Base-by-base conservation (phyloP, 352 stramenopile genomes). In the Globisporangium lucens region DNA sequence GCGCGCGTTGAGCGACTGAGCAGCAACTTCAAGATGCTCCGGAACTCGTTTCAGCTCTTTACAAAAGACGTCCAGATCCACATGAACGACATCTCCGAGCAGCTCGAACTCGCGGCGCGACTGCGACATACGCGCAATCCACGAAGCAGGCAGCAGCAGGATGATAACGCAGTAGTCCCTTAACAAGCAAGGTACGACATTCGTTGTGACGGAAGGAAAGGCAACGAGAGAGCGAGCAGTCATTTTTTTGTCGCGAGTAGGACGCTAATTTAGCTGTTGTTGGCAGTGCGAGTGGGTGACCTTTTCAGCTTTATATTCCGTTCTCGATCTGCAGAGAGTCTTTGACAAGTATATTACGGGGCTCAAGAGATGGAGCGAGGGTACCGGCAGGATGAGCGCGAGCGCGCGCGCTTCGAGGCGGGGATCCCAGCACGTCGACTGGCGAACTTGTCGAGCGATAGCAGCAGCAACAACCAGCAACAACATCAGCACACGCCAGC, bases 11-110 rank as follows among this genome's bases (percentile, higher is more conserved):
- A 85, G 30, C 69, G 49, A 0, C 47, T 91, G 38, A 69, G 70
- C 49, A 62, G 63, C 4, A 77, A 75, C 15, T 59, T 91, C 33
- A 79, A 83, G 52, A 71, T 55, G 33, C 79, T 91, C 43, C 79
- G 78, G 20, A 69, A 61, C 12, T 91, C 83, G 2, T 91, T 91
- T 52, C 69, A 80, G 52, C 49, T 89, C 9, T 89, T 89, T 62
- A 89, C 77, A 1, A 58, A 63, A 3, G 79, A 89, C 17, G 67
- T 87, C 2, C 75, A 88, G 58, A 63, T 67, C 12, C 82, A 90
- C 66, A 83, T 89, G 79, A 77, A 65, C 57, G 61, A 74, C 24
- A 49, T 90, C 62, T 81, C 72, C 30, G 71, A 79, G 36, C 73
- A 87, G 33, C 71, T 90, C 15, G 82, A 87, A n/a, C 60, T 78